phyloP scores from a whole-genome alignment of 495 filamentous ascomycete species.

The Penicillium robsamsonii region DNA sequence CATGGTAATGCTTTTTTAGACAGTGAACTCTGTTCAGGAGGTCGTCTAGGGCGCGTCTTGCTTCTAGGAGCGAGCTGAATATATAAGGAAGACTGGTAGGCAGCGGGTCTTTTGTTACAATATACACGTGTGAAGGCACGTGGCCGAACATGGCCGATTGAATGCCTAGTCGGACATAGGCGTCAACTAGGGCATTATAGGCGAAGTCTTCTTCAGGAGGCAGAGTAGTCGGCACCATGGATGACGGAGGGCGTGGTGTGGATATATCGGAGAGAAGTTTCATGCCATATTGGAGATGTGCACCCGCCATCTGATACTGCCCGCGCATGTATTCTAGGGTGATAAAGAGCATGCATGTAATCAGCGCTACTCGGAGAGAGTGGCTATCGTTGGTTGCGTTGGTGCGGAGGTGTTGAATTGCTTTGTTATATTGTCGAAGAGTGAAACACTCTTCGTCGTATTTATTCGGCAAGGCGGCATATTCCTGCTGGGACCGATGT shows the following conservation, averaged over 20 bases:
- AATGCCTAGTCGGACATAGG: slow-evolving; percentile 16
- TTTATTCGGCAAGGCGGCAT: slow-evolving; percentile 1
- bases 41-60: slow-evolving; percentile 19
- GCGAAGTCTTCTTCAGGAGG: slow-evolving; percentile 21
- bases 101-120: slow-evolving; percentile 15
- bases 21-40: slow-evolving; percentile 21
- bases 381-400: slow-evolving; percentile 1
- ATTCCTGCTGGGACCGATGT: slow-evolving; percentile 44
- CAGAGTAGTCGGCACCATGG: slow-evolving; percentile 14
- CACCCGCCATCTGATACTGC: slow-evolving; percentile 37
- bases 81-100: slow-evolving; percentile 11
- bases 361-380: slow-evolving; percentile 38
- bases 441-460: slow-evolving; percentile 18
- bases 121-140: slow-evolving; percentile 19
- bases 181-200: slow-evolving; percentile 23
- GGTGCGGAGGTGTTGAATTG: slow-evolving; percentile 15
- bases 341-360: slow-evolving; percentile 53
- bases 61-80: slow-evolving; percentile 13
- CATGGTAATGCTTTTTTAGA: slow-evolving; percentile 11
- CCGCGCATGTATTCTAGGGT: slow-evolving; percentile 52
- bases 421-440: slow-evolving; percentile 28
- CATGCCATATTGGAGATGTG: slow-evolving; percentile 48
- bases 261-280: slow-evolving; percentile 18
- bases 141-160: slow-evolving; percentile 26
- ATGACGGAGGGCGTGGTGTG: not conserved